Conservation (phyloP, 805 yeast genomes). For the Kazachstania bromeliacearum region DNA sequence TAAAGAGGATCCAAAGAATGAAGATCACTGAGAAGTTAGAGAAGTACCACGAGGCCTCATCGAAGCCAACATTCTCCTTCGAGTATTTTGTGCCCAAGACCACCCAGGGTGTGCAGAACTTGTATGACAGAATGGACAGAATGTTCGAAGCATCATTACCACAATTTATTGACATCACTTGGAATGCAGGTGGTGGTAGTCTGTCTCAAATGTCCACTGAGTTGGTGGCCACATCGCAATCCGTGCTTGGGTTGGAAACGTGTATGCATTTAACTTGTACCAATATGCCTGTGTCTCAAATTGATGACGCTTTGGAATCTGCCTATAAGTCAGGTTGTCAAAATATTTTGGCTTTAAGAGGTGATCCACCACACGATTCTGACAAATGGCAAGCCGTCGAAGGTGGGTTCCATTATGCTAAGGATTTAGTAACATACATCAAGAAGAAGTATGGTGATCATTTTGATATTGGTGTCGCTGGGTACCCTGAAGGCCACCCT, state of each 20-base stretch:
- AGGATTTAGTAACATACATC: constrained; percentile 74
- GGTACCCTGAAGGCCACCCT: constrained; percentile 95
- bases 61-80: constrained; percentile 73
- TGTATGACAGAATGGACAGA: constrained; percentile 94
- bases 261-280: constrained; percentile 98
- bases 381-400: constrained; percentile 39
- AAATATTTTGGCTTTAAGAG: constrained; percentile 87
- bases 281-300: constrained; percentile 73
- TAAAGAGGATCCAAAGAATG: constrained; percentile 26
- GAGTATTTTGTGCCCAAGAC: constrained; percentile 98
- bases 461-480: constrained; percentile 94
- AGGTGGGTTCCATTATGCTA: constrained; percentile 78
- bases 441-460: constrained; percentile 71
- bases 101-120: constrained; percentile 89
- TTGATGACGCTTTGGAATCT: constrained; percentile 74
- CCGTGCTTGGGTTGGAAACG: constrained; percentile 85
- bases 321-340: constrained; percentile 92
- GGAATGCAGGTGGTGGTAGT: constrained; percentile 94
- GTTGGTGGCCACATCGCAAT: constrained; percentile 82
- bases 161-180: constrained; percentile 87
- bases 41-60: constrained; percentile 24
- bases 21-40: constrained; percentile 34
- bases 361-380: constrained; percentile 77
- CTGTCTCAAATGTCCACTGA: constrained; percentile 77
- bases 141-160: constrained; percentile 85